Evolutionary conservation across 164 flowering plant species (phyloP), one percentile per base, ranked within the genome.

Genomic region (Berberis vulgaris): DNA sequence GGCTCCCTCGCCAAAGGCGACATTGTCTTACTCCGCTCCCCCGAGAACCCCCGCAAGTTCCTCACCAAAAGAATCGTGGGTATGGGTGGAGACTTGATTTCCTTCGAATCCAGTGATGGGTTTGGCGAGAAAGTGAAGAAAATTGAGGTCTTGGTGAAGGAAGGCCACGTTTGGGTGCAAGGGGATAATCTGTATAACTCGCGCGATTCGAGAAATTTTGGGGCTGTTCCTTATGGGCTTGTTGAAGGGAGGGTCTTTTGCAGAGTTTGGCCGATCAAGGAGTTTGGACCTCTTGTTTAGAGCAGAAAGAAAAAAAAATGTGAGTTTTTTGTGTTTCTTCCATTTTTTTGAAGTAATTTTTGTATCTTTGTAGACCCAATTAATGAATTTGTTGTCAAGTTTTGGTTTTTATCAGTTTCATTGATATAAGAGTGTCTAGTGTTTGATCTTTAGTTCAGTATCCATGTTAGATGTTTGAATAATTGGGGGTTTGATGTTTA

Each of bases 151-250:
- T 66, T 62, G 52, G 43, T 62, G 57, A 41, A 9, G 44, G 77
- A 84, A 59, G 97, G 97, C 41, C 88, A 83, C 67, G 76, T 89
- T 49, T 91, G 96, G 96, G 47, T 89, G n/a, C 80, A 83, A 69
- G 97, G 96, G 11, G 97, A 91, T 77, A 83, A 89, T 67, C 69
- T 74, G 5, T 72, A 77, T 60, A 50, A 61, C 9, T 83, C 90
- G 1, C 60, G 54, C 42, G 97, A 91, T 79, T 91, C 97, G 1
- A 76, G 94, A 43, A 50, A 75, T 6, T 91, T 79, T 72, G 97
- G 97, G 8, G 65, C 96, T 10, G 75, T 89, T 65, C 94, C 96
- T 45, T 83, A 83, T 69, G 86, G 83, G n/a, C 85, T 87, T 58
- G 4, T 91, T 55, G 64, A 71, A 60, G 91, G 82, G 54, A 85